Conservation (phyloP, 768 basidiomycete genomes). For the Lactifluus hygrophoroides region DNA sequence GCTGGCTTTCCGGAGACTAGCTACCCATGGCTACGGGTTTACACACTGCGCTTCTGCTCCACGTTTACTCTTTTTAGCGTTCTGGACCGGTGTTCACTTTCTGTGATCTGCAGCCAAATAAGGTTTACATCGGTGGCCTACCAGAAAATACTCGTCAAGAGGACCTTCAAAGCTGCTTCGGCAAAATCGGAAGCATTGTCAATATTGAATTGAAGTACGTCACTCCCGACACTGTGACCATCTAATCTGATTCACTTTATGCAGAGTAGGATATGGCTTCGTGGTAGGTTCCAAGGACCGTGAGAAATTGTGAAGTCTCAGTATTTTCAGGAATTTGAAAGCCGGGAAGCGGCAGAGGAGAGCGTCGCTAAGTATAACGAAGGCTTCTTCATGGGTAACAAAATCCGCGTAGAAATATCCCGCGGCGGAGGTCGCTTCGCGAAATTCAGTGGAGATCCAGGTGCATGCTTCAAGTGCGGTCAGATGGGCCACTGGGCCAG, state of each 20-base stretch:
- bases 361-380: slow-evolving; percentile 85
- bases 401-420: slow-evolving; percentile 81
- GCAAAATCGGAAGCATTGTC: slow-evolving; percentile 68
- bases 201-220: slow-evolving; percentile 82
- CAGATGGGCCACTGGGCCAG: slow-evolving; percentile 86
- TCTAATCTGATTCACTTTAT: slow-evolving; percentile 19
- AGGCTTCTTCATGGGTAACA: slow-evolving; percentile 88
- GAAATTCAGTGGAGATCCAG: slow-evolving; percentile 77
- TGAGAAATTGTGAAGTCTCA: neutral
- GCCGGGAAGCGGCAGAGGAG: slow-evolving; percentile 70
- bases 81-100: slow-evolving; percentile 51
- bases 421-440: slow-evolving; percentile 76
- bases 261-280: slow-evolving; percentile 80
- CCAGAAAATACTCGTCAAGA: slow-evolving; percentile 82
- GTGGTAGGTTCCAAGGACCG: slow-evolving; percentile 70
- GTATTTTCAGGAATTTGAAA: slow-evolving; percentile 67
- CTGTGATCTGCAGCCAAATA: slow-evolving; percentile 77
- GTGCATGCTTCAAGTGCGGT: slow-evolving; percentile 83
- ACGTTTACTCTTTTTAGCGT: slow-evolving; percentile 30
- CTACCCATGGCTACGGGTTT: slow-evolving; percentile 30
- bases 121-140: slow-evolving; percentile 86
- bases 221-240: neutral
- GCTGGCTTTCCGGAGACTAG: slow-evolving; percentile 21
- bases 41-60: slow-evolving; percentile 41
- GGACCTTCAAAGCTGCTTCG: slow-evolving; percentile 80